Evolutionary conservation across 2,329 filamentous ascomycete species (phyloP), one percentile per base, ranked within the genome.

Genomic region (Thielaviopsis populi): DNA sequence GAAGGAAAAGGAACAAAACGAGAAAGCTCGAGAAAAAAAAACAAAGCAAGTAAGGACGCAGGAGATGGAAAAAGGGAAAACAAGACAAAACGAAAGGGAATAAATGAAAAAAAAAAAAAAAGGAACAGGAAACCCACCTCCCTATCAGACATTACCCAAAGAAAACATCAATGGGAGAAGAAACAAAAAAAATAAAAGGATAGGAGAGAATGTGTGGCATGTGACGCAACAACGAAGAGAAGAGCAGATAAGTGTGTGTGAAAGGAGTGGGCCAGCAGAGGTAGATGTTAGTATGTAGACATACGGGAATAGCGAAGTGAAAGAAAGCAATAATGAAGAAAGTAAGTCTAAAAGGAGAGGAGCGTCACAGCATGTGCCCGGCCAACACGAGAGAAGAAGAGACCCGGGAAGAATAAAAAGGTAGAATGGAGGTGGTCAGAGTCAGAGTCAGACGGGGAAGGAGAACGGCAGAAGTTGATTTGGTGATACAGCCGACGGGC

Each of bases 11-110:
- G n/a, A 62, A 43, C 17, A 46, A n/a, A 56, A 58, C 22, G 33
- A 33, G 50, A 54, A 33, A 54, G 33, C 33, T 24, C 10, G 40
- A 60, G 15, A 62, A 61, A 63, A 62, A 62, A n/a, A 37, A 62
- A 56, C 17, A 24, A 27, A 43, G 46, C 22, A 54, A 54, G 24
- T 22, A 54, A 54, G 10, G 27, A n/a, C 46, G 24, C 19, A 37
- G 30, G 53, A 11, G 6, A 19, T 30, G n/a, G 27, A 48, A 48
- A n/a, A 48, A 48, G 27, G 5, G 30, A 56, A 19, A 27, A 11
- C 2, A 27, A 4, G 10, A 33, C 11, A 56, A 22, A n/a, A 33
- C 10, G 1, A 22, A 19, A 11, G 13, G n/a, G 48, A 19, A 30
- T 2, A 27, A 54, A 8, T 10, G 30, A 15, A 33, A 54, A 6